Conservation (phyloP, 2,329 filamentous ascomycete species). For the Colletotrichum euphorbiae region DNA sequence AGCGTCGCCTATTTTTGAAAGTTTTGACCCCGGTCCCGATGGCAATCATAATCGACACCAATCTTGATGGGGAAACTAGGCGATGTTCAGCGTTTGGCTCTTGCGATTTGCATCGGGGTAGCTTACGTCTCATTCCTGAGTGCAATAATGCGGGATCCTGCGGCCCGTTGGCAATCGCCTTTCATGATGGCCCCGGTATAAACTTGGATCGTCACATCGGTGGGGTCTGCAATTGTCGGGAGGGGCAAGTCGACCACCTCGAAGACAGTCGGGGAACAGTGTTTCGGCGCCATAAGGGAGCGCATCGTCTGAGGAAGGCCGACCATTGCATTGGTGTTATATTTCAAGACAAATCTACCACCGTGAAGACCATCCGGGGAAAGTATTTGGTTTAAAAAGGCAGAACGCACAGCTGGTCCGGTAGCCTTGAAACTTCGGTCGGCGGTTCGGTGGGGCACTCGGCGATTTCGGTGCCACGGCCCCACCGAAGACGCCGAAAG, state of each 20-base stretch:
- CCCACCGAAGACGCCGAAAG: conserved; percentile 32
- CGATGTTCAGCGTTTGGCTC: accelerated
- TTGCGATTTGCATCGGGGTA: neutral
- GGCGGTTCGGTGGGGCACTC: conserved; percentile 27
- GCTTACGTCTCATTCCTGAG: conserved; percentile 35
- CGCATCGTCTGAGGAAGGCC: conserved; percentile 55
- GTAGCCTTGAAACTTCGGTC: conserved; percentile 1
- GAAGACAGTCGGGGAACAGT: conserved; percentile 53
- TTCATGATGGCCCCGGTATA: conserved; percentile 52
- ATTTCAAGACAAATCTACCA: no score
- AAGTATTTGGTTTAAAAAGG: neutral
- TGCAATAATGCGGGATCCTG: conserved; percentile 42
- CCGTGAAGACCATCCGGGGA: neutral
- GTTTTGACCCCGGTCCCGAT: conserved; percentile 7
- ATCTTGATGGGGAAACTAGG: conserved; percentile 45
- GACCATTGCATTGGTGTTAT: neutral
- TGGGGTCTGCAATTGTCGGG: conserved; percentile 55
- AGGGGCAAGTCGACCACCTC: conserved; percentile 56
- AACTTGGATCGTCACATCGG: conserved; percentile 57
- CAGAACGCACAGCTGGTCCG: neutral
- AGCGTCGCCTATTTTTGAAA: conserved; percentile 41
- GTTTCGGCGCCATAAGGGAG: conserved; percentile 55
- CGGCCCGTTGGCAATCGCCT: conserved; percentile 47
- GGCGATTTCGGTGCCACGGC: conserved; percentile 20
- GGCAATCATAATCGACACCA: conserved; percentile 10